Evolutionary conservation across 1,284 basidiomycete species (phyloP).

Genomic region (Mycena citricolor): DNA sequence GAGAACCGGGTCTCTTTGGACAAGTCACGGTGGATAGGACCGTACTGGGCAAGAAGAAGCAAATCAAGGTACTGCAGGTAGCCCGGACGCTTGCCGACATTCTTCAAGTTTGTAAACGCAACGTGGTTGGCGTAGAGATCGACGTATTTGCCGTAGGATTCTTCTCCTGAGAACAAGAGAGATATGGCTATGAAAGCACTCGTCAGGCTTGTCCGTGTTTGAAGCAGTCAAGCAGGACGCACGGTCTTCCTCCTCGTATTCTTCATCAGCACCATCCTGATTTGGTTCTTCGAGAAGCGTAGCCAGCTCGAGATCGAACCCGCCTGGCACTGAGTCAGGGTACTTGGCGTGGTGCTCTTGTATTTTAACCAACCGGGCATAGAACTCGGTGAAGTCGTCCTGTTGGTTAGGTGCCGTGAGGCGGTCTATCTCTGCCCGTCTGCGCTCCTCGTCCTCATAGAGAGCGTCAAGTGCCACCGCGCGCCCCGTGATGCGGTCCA

Average conservation of each 20-base stretch:
- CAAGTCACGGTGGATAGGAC: constrained; percentile 69
- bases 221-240: constrained; percentile 33
- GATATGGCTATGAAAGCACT: constrained; percentile 71
- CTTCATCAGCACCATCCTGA: constrained; percentile 68
- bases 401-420: constrained; percentile 56
- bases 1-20: constrained; percentile 69
- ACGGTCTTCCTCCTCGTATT: constrained; percentile 82
- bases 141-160: constrained; percentile 91
- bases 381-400: constrained; percentile 90
- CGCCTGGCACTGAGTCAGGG: constrained; percentile 80
- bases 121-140: constrained; percentile 91
- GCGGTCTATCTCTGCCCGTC: constrained; percentile 61
- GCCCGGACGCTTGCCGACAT: constrained; percentile 74
- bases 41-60: constrained; percentile 59
- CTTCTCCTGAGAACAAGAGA: constrained; percentile 92
- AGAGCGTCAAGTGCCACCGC: constrained; percentile 62
- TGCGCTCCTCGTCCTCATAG: constrained; percentile 73
- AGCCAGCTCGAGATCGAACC: constrained; percentile 80
- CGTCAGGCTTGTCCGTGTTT: constrained; percentile 19
- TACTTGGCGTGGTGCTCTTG: constrained; percentile 96
- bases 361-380: constrained; percentile 89
- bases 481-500: constrained; percentile 79
- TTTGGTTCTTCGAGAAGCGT: constrained; percentile 74
- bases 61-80: constrained; percentile 93
- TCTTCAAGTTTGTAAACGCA: constrained; percentile 87